Evolutionary conservation across 2,329 filamentous ascomycete genomes (phyloP), one percentile per base, ranked within the genome.

Genomic region (Tothia fuscella): DNA sequence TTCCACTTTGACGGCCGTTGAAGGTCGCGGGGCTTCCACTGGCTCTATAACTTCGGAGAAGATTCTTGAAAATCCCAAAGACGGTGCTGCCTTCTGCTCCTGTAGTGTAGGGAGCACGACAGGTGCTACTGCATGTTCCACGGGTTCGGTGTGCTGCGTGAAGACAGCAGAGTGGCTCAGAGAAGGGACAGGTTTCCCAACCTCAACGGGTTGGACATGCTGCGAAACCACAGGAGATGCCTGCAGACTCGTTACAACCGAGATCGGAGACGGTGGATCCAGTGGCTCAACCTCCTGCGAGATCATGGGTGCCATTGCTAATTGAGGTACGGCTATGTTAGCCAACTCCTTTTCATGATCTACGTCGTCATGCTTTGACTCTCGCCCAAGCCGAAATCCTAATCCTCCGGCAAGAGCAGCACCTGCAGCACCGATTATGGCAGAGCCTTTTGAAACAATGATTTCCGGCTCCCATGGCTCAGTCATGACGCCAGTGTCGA

Each of bases 201-300:
- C 58, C 13, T 57, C 53, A 10, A 64, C 53, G 10, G 72, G 72
- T 13, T 62, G 56, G 2, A 64, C 66, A 26, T 47, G 14, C 16
- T 36, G 36, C 17, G 30, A 37, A 7, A 38, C n/a, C n/a, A 43
- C 20, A 12, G 4, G 21, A 5, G 38, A 45, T 32, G 26, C 9
- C 25, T 30, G 16, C 9, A n/a, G 20, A 6, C 22, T 14, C n/a
- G 41, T 34, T 13, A 22, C 36, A 16, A 36, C 19, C 9, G 25
- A 41, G 41, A 32, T 25, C n/a, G n/a, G n/a, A n/a, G n/a, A n/a
- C n/a, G n/a, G n/a, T n/a, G n/a, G n/a, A n/a, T n/a, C n/a, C n/a
- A n/a, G n/a, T n/a, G n/a, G n/a, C n/a, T n/a, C n/a, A n/a, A n/a
- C n/a, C n/a, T n/a, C n/a, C 10, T n/a, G n/a, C n/a, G n/a, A n/a